A percentile compares a stretch with the other conserved stretches of the same genome.
phyloP scores from a whole-genome alignment of 1,284 basidiomycete genomes.

The Lignosus rhinocerotis region DNA sequence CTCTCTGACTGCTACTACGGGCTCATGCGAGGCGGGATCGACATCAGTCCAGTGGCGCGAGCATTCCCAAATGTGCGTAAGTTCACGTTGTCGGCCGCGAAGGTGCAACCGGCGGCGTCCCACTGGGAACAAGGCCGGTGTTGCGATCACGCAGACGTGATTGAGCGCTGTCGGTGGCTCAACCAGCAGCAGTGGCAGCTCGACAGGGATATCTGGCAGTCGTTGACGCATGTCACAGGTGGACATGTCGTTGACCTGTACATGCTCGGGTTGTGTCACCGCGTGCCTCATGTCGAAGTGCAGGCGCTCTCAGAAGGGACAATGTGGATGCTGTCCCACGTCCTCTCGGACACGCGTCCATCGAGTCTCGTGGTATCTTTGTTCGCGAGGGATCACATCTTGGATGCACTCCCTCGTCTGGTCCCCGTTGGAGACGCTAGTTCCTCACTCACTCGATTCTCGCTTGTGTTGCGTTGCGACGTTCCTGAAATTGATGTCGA shows the following conservation, averaged over 20 bases:
- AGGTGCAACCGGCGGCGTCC: conserved; percentile 4
- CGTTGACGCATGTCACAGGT: conserved; percentile 1
- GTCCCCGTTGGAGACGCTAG: neutral
- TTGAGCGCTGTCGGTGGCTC: conserved; percentile 8
- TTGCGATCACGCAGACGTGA: conserved; percentile 12
- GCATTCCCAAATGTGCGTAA: conserved; percentile 9
- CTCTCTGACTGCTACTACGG: conserved; percentile 12
- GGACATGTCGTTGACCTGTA: conserved; percentile 16
- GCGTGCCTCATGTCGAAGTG: conserved; percentile 10
- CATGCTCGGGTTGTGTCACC: conserved; percentile 8
- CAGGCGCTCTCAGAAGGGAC: conserved; percentile 12
- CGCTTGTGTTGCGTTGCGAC: conserved; percentile 5
- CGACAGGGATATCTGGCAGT: neutral
- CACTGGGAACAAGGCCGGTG: conserved; percentile 11
- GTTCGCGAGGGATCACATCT: conserved; percentile 5
- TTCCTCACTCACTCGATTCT: neutral
- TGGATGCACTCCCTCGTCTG: conserved; percentile 7
- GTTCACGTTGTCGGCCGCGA: conserved; percentile 5
- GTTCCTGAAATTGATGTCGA: conserved; percentile 6
- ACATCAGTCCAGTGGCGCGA: conserved; percentile 1
- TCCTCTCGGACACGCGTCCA: conserved; percentile 9
- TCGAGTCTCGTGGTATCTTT: conserved; percentile 6
- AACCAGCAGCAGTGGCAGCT: conserved; percentile 8
- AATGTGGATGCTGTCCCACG: conserved; percentile 10
- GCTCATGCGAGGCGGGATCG: conserved; percentile 7